Percentiles rank a stretch among this genome's conserved stretches.
Conservation (phyloP, 768 basidiomycete genomes). For the Phanerochaete carnosa region DNA sequence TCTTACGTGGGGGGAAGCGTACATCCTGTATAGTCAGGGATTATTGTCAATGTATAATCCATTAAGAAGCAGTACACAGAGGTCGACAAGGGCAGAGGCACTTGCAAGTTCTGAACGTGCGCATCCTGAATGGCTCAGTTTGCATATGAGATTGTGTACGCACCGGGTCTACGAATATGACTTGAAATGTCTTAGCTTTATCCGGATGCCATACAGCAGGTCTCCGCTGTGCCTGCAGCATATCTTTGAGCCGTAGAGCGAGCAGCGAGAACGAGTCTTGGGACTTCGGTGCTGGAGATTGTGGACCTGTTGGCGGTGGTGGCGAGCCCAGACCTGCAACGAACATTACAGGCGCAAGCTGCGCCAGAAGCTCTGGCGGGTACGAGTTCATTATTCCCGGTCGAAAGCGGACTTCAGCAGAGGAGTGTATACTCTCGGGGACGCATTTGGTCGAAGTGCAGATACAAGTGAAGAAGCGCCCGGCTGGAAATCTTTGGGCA, state of each 20-base stretch:
- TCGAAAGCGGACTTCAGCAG: neutral
- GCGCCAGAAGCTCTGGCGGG: constrained; percentile 84
- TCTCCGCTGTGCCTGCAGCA: constrained; percentile 60
- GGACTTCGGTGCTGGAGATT: constrained; percentile 27
- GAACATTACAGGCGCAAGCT: constrained; percentile 92
- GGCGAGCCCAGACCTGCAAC: constrained; percentile 67
- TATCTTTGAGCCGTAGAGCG: constrained; percentile 59
- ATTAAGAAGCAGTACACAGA: neutral
- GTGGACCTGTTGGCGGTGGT: constrained; percentile 16
- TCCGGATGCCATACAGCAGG: constrained; percentile 72
- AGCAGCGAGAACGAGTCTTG: constrained; percentile 66
- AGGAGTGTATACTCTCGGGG: neutral
- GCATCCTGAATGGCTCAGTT: neutral
- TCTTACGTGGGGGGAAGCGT: constrained; percentile 86
- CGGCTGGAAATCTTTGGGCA: neutral
- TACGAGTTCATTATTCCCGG: constrained; percentile 77
- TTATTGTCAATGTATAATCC: neutral
- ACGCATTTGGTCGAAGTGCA: neutral
- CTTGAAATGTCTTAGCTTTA: constrained; percentile 72
- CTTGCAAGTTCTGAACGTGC: neutral
- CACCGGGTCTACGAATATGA: constrained; percentile 80
- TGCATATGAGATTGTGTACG: constrained; percentile 14
- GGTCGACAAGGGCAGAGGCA: neutral
- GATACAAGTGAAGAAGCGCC: neutral
- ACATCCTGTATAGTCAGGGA: constrained; percentile 40